Percentiles rank a stretch among this genome's conserved stretches.
Evolutionary conservation across 2,329 filamentous ascomycete genomes (phyloP).

Genomic region (Fusarium hainanense): DNA sequence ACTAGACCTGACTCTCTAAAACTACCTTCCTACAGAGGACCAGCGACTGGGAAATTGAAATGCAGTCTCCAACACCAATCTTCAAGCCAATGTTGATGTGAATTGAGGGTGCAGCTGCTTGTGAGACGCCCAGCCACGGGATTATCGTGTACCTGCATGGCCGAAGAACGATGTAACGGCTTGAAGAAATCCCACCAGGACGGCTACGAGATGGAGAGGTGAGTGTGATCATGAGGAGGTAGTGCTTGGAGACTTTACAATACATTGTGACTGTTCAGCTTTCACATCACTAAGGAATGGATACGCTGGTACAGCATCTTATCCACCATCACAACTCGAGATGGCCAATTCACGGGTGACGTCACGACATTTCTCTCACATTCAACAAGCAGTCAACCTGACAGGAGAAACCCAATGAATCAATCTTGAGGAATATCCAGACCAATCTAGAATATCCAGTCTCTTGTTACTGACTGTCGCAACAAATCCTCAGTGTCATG

Average conservation of each 20-base stretch:
- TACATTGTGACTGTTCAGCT: background rate
- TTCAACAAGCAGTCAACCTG: rapidly evolving
- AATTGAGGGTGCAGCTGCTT: background rate
- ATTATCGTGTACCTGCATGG: slow-evolving; percentile 19
- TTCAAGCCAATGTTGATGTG: too few relatives aligned
- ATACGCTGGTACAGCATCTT: background rate
- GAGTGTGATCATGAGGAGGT: too few relatives aligned
- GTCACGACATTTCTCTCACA: background rate
- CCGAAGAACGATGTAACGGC: slow-evolving; percentile 12
- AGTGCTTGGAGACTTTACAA: background rate
- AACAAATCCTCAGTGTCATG: background rate
- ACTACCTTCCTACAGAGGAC: too few relatives aligned
- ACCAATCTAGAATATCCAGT: background rate
- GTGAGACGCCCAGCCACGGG: slow-evolving; percentile 2
- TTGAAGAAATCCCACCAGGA: background rate
- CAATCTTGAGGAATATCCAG: rapidly evolving
- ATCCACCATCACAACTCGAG: background rate
- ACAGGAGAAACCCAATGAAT: rapidly evolving
- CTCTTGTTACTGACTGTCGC: background rate
- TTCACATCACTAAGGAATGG: background rate
- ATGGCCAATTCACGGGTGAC: background rate
- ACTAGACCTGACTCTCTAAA: too few relatives aligned
- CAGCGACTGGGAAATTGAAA: background rate
- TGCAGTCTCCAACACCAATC: too few relatives aligned
- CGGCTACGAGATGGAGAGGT: too few relatives aligned